These are phyloP conservation scores for Sherardia arvensis DNA, from an alignment of 257 asterid species.

Conservation along the genomic window DNA sequence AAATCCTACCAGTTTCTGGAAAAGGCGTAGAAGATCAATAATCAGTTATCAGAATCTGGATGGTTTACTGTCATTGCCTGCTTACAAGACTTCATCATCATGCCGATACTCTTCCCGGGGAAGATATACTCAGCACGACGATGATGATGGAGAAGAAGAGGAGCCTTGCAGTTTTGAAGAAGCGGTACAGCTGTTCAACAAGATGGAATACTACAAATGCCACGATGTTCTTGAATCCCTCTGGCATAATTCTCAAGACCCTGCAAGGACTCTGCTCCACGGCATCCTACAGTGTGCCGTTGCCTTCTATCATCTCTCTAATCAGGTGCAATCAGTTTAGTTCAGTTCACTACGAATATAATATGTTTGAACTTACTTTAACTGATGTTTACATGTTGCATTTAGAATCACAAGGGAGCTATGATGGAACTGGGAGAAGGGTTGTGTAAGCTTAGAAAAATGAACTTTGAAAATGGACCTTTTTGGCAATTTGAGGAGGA, in stretches of 20 bases:
- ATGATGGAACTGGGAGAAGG: conserved; percentile 98
- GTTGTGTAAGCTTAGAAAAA: conserved; percentile 64
- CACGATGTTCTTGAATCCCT: conserved; percentile 72
- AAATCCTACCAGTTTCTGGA: neutral
- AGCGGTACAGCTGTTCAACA: conserved; percentile 62
- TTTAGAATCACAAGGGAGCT: conserved; percentile 78
- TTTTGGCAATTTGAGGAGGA: conserved; percentile 60
- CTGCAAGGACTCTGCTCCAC: conserved; percentile 53
- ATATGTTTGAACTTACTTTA: neutral
- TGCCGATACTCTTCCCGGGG: conserved; percentile 48
- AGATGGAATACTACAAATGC: conserved; percentile 64
- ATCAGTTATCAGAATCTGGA: neutral
- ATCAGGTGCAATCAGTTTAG: conserved; percentile 34
- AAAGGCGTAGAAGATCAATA: neutral
- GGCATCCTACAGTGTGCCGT: conserved; percentile 74
- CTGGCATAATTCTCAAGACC: conserved; percentile 62
- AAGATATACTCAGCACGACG: conserved; percentile 21
- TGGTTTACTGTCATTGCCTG: neutral
- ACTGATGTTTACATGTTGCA: neutral
- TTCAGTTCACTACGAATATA: too few relatives aligned
- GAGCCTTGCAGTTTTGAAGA: conserved; percentile 39
- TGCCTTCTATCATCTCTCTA: conserved; percentile 84
- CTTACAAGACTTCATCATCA: conserved; percentile 22
- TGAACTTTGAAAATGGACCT: conserved; percentile 68
- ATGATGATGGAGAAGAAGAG: conserved; percentile 24